Conservation (phyloP, 163 green algal genomes). For the Chlorella variabilis region DNA sequence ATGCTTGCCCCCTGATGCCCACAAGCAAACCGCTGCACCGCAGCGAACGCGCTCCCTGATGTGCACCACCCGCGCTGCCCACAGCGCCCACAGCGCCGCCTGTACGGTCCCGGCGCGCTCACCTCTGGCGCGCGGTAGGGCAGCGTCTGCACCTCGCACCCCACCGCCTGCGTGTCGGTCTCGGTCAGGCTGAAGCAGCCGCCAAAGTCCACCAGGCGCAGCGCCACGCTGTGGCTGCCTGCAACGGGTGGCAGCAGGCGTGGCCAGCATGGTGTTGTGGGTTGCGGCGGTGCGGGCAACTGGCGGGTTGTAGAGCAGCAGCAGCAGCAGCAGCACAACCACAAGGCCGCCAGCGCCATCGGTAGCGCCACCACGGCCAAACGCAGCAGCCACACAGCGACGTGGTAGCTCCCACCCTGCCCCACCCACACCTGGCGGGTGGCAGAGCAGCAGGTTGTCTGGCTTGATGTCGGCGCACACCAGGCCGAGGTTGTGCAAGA, state of each 20-base stretch:
- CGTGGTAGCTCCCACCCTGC: not conserved
- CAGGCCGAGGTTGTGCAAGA: constrained; percentile 42
- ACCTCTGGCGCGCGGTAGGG: constrained; percentile 80
- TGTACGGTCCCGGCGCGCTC: no score
- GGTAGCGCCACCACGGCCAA: not conserved
- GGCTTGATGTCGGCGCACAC: constrained; percentile 86
- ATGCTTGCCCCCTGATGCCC: no score
- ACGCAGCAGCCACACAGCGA: not conserved
- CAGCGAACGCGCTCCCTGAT: no score
- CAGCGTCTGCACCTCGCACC: constrained; percentile 77
- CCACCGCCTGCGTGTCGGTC: constrained; percentile 62
- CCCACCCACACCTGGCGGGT: constrained; percentile 6
- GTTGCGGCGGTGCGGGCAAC: not conserved
- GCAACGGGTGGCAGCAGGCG: not conserved
- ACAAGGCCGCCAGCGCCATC: no score
- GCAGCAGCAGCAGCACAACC: no score
- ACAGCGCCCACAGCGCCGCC: no score
- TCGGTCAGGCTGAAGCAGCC: constrained; percentile 67
- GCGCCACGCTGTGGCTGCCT: constrained; percentile 19
- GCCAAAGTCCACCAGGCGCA: constrained; percentile 80
- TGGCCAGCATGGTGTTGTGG: not conserved
- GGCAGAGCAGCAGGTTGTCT: constrained; percentile 80
- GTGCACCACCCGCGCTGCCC: no score
- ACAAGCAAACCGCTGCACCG: no score
- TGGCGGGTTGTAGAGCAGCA: not conserved